These are phyloP conservation scores for Leonotis leonurus DNA, from an alignment of 257 asterid genomes.

Conservation along the genomic window DNA sequence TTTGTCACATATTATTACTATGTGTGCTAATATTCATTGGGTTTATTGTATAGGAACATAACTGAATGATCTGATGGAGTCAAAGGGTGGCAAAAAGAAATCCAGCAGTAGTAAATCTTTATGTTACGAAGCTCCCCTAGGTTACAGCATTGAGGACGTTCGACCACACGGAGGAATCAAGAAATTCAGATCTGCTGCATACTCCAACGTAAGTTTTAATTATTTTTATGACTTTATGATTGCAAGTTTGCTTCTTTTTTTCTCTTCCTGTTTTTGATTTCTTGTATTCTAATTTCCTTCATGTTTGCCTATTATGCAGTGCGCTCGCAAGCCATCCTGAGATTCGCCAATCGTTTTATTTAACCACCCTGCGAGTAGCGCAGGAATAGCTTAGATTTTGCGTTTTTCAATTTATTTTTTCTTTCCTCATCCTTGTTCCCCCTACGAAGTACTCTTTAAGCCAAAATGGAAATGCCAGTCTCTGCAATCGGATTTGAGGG, in stretches of 20 bases:
- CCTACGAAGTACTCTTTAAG: conserved; percentile 14
- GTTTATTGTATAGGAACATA: conserved; percentile 20
- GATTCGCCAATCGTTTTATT: conserved; percentile 11
- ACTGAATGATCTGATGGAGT: conserved; percentile 61
- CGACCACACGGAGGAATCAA: no score
- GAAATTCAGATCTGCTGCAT: conserved; percentile 95
- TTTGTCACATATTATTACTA: neutral
- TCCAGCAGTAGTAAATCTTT: no score
- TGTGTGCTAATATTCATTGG: conserved; percentile 2
- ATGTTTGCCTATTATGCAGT: conserved; percentile 33
- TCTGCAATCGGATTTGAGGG: conserved; percentile 87
- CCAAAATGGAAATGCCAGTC: conserved; percentile 43
- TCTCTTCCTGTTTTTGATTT: neutral
- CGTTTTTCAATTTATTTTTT: conserved; percentile 13
- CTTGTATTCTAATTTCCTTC: neutral
- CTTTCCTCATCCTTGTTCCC: conserved; percentile 27
- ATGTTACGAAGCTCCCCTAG: no score
- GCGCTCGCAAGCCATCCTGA: conserved; percentile 83
- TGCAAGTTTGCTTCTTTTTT: neutral
- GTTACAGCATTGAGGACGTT: no score
- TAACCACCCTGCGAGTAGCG: conserved; percentile 24
- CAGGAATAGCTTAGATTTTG: conserved; percentile 14
- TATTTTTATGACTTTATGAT: no score
- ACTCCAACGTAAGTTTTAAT: conserved; percentile 77
- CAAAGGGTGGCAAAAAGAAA: no score